phyloP scores from a whole-genome alignment of 257 asterid species.

The Penstemon barbatus region DNA sequence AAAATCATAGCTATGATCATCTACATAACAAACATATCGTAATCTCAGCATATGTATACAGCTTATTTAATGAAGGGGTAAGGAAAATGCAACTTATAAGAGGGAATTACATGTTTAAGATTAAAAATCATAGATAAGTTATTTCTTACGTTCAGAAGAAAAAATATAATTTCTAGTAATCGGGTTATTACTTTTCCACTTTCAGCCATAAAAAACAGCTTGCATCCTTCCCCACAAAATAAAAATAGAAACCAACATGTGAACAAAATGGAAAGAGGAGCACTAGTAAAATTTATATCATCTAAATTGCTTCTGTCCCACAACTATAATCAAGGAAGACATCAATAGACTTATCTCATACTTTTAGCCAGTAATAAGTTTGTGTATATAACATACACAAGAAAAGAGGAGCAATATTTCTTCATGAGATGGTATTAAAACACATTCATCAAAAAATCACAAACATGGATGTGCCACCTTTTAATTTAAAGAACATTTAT shows the following conservation, averaged over 20 bases:
- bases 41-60: too few relatives aligned
- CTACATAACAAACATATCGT: too few relatives aligned
- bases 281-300: conserved; percentile 4
- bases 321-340: not conserved
- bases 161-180: not conserved
- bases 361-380: not conserved
- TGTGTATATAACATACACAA: not conserved
- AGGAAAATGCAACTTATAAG: too few relatives aligned
- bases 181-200: conserved; percentile 4
- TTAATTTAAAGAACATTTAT: not conserved
- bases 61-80: too few relatives aligned
- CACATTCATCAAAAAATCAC: conserved; percentile 11
- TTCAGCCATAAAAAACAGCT: not conserved
- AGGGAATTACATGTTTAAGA: not conserved
- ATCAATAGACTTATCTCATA: conserved; percentile 1
- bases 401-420: not conserved
- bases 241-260: not conserved
- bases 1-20: too few relatives aligned
- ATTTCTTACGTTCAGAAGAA: not conserved
- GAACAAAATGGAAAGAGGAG: not conserved
- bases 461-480: conserved; percentile 2
- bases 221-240: not conserved
- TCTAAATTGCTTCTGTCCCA: not conserved
- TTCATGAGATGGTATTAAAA: conserved; percentile 8
- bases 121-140: not conserved